A percentile compares a stretch with the other conserved stretches of the same genome.
Evolutionary conservation across 2,329 filamentous ascomycete species (phyloP).

Genomic region (Elsinoe necatrix): DNA sequence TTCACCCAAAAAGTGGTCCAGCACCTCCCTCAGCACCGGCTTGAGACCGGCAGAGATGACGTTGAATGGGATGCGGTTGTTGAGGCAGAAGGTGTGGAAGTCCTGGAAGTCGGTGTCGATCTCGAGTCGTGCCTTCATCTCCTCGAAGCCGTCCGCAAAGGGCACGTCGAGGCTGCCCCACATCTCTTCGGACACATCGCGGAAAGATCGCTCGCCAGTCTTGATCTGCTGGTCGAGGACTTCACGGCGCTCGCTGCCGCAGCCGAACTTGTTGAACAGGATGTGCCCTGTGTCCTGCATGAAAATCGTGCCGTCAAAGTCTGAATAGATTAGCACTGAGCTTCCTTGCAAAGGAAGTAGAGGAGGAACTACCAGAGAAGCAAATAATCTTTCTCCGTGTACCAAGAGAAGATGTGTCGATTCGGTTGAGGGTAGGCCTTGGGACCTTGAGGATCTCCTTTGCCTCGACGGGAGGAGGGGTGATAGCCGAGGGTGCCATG

Average conservation of each 20-base stretch:
- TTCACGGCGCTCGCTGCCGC: constrained; percentile 48
- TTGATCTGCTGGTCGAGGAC: constrained; percentile 57
- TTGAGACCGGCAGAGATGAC: constrained; percentile 61
- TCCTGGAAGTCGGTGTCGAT: constrained; percentile 56
- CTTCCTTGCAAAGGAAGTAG: constrained; percentile 16
- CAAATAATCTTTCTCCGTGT: constrained; percentile 51
- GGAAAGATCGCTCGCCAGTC: constrained; percentile 56
- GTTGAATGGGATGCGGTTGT: constrained; percentile 58
- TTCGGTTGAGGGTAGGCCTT: constrained; percentile 19
- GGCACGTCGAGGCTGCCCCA: constrained; percentile 59
- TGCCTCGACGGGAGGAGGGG: constrained; percentile 24
- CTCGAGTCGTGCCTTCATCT: constrained; percentile 54
- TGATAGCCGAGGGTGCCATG: constrained; percentile 29
- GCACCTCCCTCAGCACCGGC: constrained; percentile 52
- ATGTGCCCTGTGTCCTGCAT: constrained; percentile 57
- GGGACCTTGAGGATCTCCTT: constrained; percentile 22
- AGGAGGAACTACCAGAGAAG: constrained; percentile 43
- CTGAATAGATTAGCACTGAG: constrained; percentile 30
- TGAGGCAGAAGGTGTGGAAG: constrained; percentile 58
- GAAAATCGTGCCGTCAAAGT: constrained; percentile 66
- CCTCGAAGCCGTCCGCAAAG: constrained; percentile 58
- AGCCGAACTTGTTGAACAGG: constrained; percentile 58
- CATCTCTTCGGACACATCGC: constrained; percentile 64
- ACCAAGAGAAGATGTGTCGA: constrained; percentile 24
- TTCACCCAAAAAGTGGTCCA: constrained; percentile 58